Evolutionary conservation across 768 basidiomycete genomes (phyloP).

Genomic region (Lentinus tigrinus): DNA sequence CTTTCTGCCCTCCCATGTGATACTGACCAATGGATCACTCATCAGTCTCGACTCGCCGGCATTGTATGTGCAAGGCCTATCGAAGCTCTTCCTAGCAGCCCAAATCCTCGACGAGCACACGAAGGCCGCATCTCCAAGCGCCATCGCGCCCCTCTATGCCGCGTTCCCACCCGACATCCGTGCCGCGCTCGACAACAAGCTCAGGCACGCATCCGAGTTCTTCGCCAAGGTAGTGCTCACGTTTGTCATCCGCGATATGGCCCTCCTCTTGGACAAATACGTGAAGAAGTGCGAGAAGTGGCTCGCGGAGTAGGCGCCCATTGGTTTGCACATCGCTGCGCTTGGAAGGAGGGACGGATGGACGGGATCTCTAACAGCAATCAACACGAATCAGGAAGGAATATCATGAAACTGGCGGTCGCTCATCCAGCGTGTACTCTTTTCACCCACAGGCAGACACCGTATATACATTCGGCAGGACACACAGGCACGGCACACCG

Average conservation of each 20-base stretch:
- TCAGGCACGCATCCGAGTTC: constrained; percentile 86
- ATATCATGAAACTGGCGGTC: neutral
- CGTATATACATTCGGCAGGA: neutral
- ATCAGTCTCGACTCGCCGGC: constrained; percentile 89
- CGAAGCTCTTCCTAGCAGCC: constrained; percentile 66
- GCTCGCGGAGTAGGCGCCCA: constrained; percentile 72
- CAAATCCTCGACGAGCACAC: constrained; percentile 90
- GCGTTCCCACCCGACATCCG: constrained; percentile 67
- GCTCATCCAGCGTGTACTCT: neutral
- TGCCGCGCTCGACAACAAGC: constrained; percentile 63
- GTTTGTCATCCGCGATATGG: constrained; percentile 86
- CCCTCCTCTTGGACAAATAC: constrained; percentile 87
- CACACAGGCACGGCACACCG: too few relatives aligned
- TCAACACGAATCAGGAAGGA: neutral
- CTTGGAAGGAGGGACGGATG: neutral
- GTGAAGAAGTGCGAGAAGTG: constrained; percentile 93
- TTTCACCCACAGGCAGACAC: neutral
- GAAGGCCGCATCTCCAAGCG: constrained; percentile 64
- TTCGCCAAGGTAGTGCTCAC: constrained; percentile 86
- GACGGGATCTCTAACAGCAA: neutral
- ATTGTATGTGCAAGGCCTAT: constrained; percentile 75
- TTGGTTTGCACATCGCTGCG: neutral
- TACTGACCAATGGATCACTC: constrained; percentile 1
- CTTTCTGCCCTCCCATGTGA: neutral
- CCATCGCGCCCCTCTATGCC: constrained; percentile 69